phyloP scores from a whole-genome alignment of 73 alveolate genomes.

The Diophrys sp. region DNA sequence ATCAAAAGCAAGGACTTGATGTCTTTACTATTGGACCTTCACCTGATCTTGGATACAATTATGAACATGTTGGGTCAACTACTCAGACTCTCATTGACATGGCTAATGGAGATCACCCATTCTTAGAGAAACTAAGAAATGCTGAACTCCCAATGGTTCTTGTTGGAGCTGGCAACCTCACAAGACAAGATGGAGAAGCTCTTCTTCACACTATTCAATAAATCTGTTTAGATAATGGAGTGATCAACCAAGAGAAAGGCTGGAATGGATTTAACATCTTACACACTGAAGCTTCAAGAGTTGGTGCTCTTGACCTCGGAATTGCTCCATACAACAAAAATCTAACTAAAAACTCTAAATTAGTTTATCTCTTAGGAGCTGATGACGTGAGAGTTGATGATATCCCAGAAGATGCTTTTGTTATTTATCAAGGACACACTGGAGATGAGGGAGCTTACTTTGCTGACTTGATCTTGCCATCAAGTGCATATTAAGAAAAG shows the following conservation, averaged over 20 bases:
- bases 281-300: slow-evolving; percentile 70
- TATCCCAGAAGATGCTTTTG: slow-evolving; percentile 84
- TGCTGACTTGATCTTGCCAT: slow-evolving; percentile 82
- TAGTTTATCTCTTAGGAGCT: slow-evolving; percentile 70
- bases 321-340: slow-evolving; percentile 50
- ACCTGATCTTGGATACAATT: slow-evolving; percentile 60
- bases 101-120: slow-evolving; percentile 78
- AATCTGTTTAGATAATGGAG: slow-evolving; percentile 51
- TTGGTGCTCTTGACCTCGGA: slow-evolving; percentile 81
- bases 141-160: slow-evolving; percentile 80
- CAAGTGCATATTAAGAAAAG: slow-evolving; percentile 81
- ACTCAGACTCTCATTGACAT: slow-evolving; percentile 60
- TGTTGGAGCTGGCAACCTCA: slow-evolving; percentile 58
- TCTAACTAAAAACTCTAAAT: slow-evolving; percentile 53
- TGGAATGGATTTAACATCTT: slow-evolving; percentile 83
- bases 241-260: slow-evolving; percentile 48
- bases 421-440: slow-evolving; percentile 78
- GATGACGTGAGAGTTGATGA: slow-evolving; percentile 78
- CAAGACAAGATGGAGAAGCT: slow-evolving; percentile 78
- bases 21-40: slow-evolving; percentile 76
- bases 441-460: slow-evolving; percentile 92
- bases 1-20: slow-evolving; percentile 54
- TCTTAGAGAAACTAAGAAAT: slow-evolving; percentile 59
- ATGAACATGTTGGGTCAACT: slow-evolving; percentile 70
- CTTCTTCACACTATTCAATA: slow-evolving; percentile 50